These are phyloP conservation scores for Pogostemon cablin DNA, from an alignment of 257 asterid genomes.

Conservation along the genomic window DNA sequence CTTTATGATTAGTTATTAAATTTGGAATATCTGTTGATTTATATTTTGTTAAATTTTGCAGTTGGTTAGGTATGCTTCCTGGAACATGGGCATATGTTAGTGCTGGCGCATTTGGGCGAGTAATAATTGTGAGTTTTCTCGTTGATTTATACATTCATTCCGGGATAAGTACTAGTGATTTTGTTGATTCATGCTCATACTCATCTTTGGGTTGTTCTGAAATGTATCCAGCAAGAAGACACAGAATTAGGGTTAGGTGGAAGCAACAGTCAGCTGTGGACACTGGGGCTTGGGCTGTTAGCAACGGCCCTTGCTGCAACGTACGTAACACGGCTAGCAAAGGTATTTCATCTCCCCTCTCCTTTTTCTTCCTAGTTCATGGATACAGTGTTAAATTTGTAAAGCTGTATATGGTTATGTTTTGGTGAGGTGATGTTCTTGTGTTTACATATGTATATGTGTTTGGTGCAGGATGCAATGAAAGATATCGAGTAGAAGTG, in stretches of 20 bases:
- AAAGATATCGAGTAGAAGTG: constrained; percentile 56
- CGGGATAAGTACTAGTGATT: too few relatives aligned
- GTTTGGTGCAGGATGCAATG: constrained; percentile 48
- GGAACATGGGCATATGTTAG: constrained; percentile 99
- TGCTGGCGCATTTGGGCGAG: constrained; percentile 98
- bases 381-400: background rate
- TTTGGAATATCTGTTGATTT: constrained; percentile 1
- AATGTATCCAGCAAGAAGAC: constrained; percentile 73
- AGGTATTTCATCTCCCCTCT: constrained; percentile 46
- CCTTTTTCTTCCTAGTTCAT: too few relatives aligned
- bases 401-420: background rate
- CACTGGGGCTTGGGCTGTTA: constrained; percentile 80
- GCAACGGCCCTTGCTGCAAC: constrained; percentile 87
- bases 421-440: background rate
- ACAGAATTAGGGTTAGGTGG: constrained; percentile 63
- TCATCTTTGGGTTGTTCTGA: too few relatives aligned
- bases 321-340: constrained; percentile 82
- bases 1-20: background rate
- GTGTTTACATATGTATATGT: background rate
- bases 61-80: constrained; percentile 99
- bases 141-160: background rate
- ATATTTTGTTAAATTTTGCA: constrained; percentile 38
- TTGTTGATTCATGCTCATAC: too few relatives aligned
- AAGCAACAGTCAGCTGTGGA: constrained; percentile 73
- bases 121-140: constrained; percentile 70